phyloP scores from a whole-genome alignment of 1,139 yeast genomes.

The Diutina neorugosa region DNA sequence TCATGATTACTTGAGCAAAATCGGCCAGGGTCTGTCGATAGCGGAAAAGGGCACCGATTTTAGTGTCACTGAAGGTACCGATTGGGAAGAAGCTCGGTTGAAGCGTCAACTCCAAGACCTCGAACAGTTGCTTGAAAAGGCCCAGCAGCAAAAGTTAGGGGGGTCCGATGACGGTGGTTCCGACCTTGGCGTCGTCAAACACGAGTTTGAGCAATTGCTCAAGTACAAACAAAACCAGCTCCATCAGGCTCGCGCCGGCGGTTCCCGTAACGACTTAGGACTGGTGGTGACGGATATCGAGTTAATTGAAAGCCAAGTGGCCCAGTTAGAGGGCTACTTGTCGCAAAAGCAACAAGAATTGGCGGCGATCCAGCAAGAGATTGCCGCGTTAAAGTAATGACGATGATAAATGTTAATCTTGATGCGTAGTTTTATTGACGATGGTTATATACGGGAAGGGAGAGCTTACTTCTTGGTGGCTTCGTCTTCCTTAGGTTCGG shows the following conservation, averaged over 20 bases:
- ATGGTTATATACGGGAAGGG: not conserved
- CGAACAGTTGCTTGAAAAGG: conserved; percentile 48
- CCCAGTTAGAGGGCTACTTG: conserved; percentile 45
- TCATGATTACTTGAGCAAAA: conserved; percentile 24
- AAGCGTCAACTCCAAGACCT: conserved; percentile 68
- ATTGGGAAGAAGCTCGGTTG: conserved; percentile 80
- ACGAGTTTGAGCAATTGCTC: conserved; percentile 74
- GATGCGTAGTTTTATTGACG: not conserved
- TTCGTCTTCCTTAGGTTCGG: conserved; percentile 49
- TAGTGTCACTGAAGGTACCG: conserved; percentile 61
- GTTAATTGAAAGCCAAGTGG: conserved; percentile 54
- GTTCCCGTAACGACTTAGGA: conserved; percentile 17
- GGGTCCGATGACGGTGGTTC: not conserved
- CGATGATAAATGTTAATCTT: not conserved
- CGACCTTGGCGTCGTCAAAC: conserved; percentile 22
- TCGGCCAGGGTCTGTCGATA: conserved; percentile 37
- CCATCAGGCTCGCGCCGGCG: not conserved
- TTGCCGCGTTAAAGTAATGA: conserved; percentile 11
- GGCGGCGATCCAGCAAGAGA: conserved; percentile 29
- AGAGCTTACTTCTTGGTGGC: conserved; percentile 13
- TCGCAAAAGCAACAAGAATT: conserved; percentile 40
- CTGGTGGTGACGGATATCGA: conserved; percentile 47
- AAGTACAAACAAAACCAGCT: conserved; percentile 33
- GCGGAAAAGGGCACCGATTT: conserved; percentile 60
- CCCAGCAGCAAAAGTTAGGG: conserved; percentile 22